phyloP scores from a whole-genome alignment of 768 basidiomycete species.

The Gymnopilus junonius region DNA sequence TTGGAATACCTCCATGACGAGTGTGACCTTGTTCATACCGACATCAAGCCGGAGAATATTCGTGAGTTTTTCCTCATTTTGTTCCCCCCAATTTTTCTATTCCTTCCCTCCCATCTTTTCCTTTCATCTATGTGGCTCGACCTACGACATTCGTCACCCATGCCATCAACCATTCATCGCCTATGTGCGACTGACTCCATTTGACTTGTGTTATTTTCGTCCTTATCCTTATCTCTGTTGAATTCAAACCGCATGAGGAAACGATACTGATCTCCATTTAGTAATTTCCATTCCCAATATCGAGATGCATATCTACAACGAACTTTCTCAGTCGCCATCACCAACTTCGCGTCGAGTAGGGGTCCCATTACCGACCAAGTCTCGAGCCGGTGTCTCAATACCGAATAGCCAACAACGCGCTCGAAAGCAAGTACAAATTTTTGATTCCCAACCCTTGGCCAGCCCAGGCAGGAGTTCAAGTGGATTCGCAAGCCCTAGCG shows the following conservation, averaged over 20 bases:
- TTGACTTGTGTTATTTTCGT: constrained; percentile 29
- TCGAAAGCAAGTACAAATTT: constrained; percentile 77
- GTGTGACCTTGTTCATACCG: constrained; percentile 91
- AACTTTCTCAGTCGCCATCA: constrained; percentile 68
- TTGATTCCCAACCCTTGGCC: constrained; percentile 78
- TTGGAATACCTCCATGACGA: constrained; percentile 92
- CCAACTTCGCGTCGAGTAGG: constrained; percentile 83
- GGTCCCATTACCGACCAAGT: constrained; percentile 72
- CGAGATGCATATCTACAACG: constrained; percentile 70
- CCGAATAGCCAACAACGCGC: constrained; percentile 54
- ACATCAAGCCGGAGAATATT: constrained; percentile 96
- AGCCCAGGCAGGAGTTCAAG: constrained; percentile 50
- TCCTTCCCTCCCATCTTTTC: constrained; percentile 9
- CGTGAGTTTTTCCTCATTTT: constrained; percentile 53
- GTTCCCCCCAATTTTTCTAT: constrained; percentile 5
- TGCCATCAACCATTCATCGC: constrained; percentile 4
- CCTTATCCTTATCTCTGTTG: constrained; percentile 30
- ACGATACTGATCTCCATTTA: constrained; percentile 41
- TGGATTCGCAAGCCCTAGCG: constrained; percentile 32
- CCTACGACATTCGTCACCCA: constrained; percentile 15
- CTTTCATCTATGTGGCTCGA: constrained; percentile 3
- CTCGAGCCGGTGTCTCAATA: constrained; percentile 63
- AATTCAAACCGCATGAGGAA: constrained; percentile 24
- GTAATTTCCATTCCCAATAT: constrained; percentile 86
- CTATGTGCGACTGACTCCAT: constrained; percentile 27